Percentiles rank a stretch among this genome's conserved stretches.
phyloP scores from a whole-genome alignment of 306 rosid species.

The Dalbergia cultrata region DNA sequence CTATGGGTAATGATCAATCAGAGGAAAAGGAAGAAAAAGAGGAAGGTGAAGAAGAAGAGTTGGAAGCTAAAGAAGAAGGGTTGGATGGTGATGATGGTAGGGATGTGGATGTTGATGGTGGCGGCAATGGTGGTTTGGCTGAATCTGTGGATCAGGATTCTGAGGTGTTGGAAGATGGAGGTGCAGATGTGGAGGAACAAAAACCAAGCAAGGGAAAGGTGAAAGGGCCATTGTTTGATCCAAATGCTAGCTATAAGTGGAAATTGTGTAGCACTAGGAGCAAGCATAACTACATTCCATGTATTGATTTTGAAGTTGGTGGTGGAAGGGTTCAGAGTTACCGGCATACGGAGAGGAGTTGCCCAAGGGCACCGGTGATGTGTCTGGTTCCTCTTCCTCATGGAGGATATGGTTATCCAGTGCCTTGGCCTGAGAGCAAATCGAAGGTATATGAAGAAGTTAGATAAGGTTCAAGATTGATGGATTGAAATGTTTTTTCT shows the following conservation, averaged over 20 bases:
- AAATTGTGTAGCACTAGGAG: constrained; percentile 78
- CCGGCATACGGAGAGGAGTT: constrained; percentile 93
- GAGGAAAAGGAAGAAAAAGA: constrained; percentile 56
- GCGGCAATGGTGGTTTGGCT: constrained; percentile 49
- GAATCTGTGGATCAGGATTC: constrained; percentile 67
- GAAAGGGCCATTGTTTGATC: constrained; percentile 89
- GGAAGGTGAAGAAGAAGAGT: constrained; percentile 56
- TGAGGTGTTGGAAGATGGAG: constrained; percentile 57
- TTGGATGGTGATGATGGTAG: constrained; percentile 53
- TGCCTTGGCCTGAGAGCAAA: constrained; percentile 91
- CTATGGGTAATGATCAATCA: constrained; percentile 38
- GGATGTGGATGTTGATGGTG: constrained; percentile 39
- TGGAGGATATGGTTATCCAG: constrained; percentile 65
- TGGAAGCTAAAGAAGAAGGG: constrained; percentile 59
- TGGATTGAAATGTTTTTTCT: constrained; percentile 35
- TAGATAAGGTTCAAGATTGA: constrained; percentile 20
- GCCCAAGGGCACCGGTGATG: constrained; percentile 73
- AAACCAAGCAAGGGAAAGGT: constrained; percentile 50
- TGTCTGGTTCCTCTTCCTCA: constrained; percentile 90
- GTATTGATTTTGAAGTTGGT: constrained; percentile 77
- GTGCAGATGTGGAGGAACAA: constrained; percentile 53
- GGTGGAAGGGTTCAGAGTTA: constrained; percentile 72
- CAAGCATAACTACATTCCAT: constrained; percentile 95
- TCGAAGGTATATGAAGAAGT: constrained; percentile 63
- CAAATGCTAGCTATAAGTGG: constrained; percentile 78